phyloP scores from a whole-genome alignment of 768 basidiomycete species.

The Leccinum arenicola region DNA sequence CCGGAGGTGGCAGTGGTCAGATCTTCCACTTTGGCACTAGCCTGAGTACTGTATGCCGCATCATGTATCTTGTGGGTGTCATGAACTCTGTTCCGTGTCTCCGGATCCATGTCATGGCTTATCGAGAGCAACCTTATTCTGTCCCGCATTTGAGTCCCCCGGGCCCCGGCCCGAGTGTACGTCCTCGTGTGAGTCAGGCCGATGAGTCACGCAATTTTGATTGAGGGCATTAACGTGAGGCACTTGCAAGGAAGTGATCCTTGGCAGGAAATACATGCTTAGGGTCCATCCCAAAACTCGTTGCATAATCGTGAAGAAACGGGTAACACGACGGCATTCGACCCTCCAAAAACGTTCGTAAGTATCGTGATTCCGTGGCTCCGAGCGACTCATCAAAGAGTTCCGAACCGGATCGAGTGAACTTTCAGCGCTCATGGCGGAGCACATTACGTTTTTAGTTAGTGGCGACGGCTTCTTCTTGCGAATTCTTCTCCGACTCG shows the following conservation, averaged over 20 bases:
- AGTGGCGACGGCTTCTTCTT: not conserved
- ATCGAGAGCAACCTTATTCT: not conserved
- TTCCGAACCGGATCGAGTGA: not conserved
- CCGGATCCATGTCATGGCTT: not conserved
- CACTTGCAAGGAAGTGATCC: not conserved
- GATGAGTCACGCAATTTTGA: not conserved
- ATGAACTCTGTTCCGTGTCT: not conserved
- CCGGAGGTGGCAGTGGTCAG: no score
- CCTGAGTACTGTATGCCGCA: no score
- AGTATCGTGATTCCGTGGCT: not conserved
- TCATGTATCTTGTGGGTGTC: slow-evolving; percentile 1
- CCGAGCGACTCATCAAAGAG: not conserved
- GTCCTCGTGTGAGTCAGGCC: not conserved
- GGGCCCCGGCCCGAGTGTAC: not conserved
- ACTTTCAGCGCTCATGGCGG: not conserved
- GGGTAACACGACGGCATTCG: not conserved
- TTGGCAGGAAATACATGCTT: no score
- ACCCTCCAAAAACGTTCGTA: not conserved
- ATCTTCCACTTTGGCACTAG: no score
- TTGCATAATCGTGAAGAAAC: not conserved
- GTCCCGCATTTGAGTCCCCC: not conserved
- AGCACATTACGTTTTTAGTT: not conserved
- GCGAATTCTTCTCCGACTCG: not conserved
- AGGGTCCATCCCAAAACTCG: not conserved
- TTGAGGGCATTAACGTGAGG: not conserved